Base-by-base conservation (phyloP, 129 eudicot species). In the Lactuca sativa region DNA sequence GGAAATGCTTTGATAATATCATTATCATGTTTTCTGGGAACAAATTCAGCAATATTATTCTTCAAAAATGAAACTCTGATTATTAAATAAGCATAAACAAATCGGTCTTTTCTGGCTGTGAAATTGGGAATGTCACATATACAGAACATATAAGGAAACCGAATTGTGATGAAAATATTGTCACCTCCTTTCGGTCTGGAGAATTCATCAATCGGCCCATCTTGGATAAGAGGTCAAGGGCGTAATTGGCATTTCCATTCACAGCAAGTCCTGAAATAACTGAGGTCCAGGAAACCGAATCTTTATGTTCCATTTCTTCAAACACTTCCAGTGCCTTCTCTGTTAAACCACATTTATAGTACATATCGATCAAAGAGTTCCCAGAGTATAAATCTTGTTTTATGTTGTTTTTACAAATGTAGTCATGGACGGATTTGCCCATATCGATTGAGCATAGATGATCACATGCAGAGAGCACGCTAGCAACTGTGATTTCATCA, bases 391-490 rank as follows among this genome's bases (percentile, higher is more conserved):
- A 53, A 44, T 88, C 89, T 32, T 71, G 56, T 76, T 74, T 80
- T 17, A 85, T 54, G 34, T 63, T 74, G 64, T 81, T 58, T 17
- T 62, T 40, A 44, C 43, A 67, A 30, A 89, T 73, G 44, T 84
- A 85, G 38, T 80, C 69, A 15, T 90, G 95, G 64, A 87, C 61
- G 16, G 78, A 80, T 60, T 55, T 73, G 10, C 95, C 97, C 59
- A 67, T 52, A 33, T 90, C 86, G 8, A 86, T 81, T 30, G 70
- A 77, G 15, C 95, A 91, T 58, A 82, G 40, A 76, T 56, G 80
- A 62, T 90, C 86, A 73, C 95, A 90, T 53, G 90, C 88, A 59
- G 95, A 90, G 48, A 90, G 86, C 49, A 82, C 85, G 44, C 73
- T 80, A 8, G 89, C 71, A 38, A 86, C 40, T 0, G 89, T 84